A percentile compares a stretch with the other conserved stretches of the same genome.
Conservation (phyloP, 2,329 filamentous ascomycete genomes). For the Tolypocladium nubicola region DNA sequence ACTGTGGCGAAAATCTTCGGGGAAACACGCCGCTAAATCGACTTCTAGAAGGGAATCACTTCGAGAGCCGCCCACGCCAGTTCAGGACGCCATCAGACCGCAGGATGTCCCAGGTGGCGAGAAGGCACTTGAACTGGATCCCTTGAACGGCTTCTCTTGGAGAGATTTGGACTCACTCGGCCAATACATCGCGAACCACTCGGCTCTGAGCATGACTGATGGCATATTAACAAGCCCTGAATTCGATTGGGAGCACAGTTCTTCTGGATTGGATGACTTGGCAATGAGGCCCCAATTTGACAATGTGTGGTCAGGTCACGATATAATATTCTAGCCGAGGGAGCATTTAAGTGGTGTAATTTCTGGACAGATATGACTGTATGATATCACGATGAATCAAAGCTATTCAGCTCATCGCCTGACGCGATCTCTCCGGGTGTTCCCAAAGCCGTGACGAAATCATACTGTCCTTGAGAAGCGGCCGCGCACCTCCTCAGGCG, state of each 20-base stretch:
- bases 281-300: conserved; percentile 10
- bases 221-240: conserved; percentile 14
- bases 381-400: neutral
- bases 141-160: conserved; percentile 49
- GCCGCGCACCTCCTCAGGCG: too few relatives aligned
- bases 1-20: conserved; percentile 39
- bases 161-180: conserved; percentile 49
- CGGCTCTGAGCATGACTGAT: conserved; percentile 10
- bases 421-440: too few relatives aligned
- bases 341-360: neutral
- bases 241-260: conserved; percentile 14
- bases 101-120: conserved; percentile 10
- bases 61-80: conserved; percentile 13
- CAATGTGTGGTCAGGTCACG: conserved; percentile 9
- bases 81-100: conserved; percentile 15
- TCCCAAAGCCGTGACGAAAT: too few relatives aligned
- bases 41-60: conserved; percentile 2
- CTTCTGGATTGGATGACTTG: conserved; percentile 8
- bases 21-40: conserved; percentile 3
- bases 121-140: conserved; percentile 26
- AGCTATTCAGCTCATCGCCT: neutral
- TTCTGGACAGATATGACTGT: neutral
- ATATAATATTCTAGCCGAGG: conserved; percentile 9
- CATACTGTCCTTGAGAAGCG: too few relatives aligned
- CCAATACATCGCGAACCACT: conserved; percentile 32